These are phyloP conservation scores for Oleoguttula mirabilis DNA, from an alignment of 495 filamentous ascomycete species.

Conservation along the genomic window DNA sequence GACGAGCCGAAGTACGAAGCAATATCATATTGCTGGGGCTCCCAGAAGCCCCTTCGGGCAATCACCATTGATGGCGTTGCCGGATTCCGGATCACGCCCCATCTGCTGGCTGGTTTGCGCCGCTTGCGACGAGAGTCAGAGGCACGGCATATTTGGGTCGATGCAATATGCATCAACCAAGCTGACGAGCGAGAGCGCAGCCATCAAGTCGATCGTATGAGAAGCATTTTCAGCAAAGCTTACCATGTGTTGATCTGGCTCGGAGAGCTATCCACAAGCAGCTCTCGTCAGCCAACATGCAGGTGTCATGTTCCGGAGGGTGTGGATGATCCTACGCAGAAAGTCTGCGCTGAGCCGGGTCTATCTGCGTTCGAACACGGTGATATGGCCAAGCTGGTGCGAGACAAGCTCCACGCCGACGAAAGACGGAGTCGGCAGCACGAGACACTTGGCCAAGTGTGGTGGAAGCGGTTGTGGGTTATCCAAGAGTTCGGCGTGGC, in stretches of 20 bases:
- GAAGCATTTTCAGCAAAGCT: constrained; percentile 6
- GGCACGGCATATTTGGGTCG: constrained; percentile 8
- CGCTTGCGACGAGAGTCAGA: background rate
- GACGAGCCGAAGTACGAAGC: constrained; percentile 1
- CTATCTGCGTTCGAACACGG: constrained; percentile 9
- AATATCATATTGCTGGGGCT: constrained; percentile 6
- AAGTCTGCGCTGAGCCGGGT: constrained; percentile 3
- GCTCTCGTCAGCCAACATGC: constrained; percentile 3
- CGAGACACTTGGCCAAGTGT: constrained; percentile 7
- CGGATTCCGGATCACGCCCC: background rate
- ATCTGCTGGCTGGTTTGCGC: constrained; percentile 1
- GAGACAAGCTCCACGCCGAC: background rate
- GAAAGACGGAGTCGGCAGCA: background rate
- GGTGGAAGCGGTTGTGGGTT: constrained; percentile 10
- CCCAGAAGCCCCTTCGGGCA: background rate
- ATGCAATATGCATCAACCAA: constrained; percentile 11
- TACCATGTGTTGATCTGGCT: constrained; percentile 3
- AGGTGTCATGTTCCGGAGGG: background rate
- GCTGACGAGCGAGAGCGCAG: constrained; percentile 3
- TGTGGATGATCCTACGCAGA: background rate
- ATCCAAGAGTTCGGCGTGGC: constrained; percentile 6
- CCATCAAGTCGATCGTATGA: constrained; percentile 1
- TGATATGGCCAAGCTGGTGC: background rate
- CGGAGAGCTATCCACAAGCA: background rate
- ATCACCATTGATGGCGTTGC: constrained; percentile 1